Evolutionary conservation across 129 eudicot genomes (phyloP).

Genomic region (Pittosporum tobira): DNA sequence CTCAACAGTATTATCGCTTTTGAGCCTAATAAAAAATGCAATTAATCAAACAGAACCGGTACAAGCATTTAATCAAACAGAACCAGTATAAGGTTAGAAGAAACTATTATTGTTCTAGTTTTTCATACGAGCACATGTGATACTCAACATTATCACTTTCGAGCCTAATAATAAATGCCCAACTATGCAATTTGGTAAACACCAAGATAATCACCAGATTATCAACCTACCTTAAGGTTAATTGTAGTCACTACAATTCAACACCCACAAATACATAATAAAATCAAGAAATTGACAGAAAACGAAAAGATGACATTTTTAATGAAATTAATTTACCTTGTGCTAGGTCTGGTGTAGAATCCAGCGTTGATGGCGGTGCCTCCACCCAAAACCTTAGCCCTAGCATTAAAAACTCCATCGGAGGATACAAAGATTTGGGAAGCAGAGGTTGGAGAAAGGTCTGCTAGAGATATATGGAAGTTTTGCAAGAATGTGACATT

Average conservation of each 20-base stretch:
- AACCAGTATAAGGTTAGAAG: neutral
- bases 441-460: conserved; percentile 55
- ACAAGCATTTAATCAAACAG: conserved; percentile 2
- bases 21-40: neutral
- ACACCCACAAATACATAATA: neutral
- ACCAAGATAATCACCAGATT: too few relatives aligned
- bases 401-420: conserved; percentile 79
- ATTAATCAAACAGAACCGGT: too few relatives aligned
- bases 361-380: conserved; percentile 90
- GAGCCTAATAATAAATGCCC: neutral
- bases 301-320: too few relatives aligned
- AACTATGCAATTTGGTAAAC: too few relatives aligned
- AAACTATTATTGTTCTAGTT: neutral
- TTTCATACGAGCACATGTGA: neutral
- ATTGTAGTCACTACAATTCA: too few relatives aligned
- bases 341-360: conserved; percentile 81
- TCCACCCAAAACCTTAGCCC: conserved; percentile 89
- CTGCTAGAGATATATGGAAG: conserved; percentile 82
- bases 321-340: too few relatives aligned
- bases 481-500: conserved; percentile 62
- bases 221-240: too few relatives aligned
- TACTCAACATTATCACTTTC: neutral
- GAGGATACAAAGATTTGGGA: conserved; percentile 66
- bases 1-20: neutral
- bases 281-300: conserved; percentile 2